phyloP scores from a whole-genome alignment of 805 yeast genomes.

The Nakazawaea anatomiae region DNA sequence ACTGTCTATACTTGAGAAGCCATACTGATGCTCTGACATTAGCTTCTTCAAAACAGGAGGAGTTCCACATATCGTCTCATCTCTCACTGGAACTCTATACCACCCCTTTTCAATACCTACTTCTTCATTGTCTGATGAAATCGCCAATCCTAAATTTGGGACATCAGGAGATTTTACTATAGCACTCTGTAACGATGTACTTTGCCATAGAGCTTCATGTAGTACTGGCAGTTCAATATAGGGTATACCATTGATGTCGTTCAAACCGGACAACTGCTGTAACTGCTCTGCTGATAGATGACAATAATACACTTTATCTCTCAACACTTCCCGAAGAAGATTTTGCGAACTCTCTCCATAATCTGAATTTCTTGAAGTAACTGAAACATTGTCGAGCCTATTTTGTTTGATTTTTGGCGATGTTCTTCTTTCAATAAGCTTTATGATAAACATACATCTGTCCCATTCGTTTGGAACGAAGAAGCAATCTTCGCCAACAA shows the following conservation, averaged over 20 bases:
- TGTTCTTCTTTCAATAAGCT: conserved; percentile 32
- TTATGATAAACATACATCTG: conserved; percentile 40
- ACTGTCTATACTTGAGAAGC: background rate
- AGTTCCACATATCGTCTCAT: conserved; percentile 41
- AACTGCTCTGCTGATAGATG: conserved; percentile 44
- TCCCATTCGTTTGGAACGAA: conserved; percentile 54
- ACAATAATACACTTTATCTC: conserved; percentile 37
- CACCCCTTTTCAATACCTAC: conserved; percentile 22
- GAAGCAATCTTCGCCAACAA: conserved; percentile 43
- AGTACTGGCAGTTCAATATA: conserved; percentile 33
- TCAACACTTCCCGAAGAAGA: conserved; percentile 28
- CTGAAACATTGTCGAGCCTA: background rate
- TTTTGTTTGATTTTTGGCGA: background rate
- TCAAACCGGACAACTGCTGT: conserved; percentile 34
- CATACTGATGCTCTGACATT: conserved; percentile 20
- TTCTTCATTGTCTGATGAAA: conserved; percentile 23
- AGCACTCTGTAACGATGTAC: conserved; percentile 33
- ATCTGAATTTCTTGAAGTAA: background rate
- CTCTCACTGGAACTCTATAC: conserved; percentile 38
- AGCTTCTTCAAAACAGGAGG: conserved; percentile 29
- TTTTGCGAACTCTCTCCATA: conserved; percentile 1
- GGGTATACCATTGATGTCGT: conserved; percentile 29
- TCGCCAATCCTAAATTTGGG: conserved; percentile 23
- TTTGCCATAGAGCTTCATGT: conserved; percentile 45
- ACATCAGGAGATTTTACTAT: conserved; percentile 25